phyloP scores from a whole-genome alignment of 495 filamentous ascomycete species.

The Aspergillus nanangensis region DNA sequence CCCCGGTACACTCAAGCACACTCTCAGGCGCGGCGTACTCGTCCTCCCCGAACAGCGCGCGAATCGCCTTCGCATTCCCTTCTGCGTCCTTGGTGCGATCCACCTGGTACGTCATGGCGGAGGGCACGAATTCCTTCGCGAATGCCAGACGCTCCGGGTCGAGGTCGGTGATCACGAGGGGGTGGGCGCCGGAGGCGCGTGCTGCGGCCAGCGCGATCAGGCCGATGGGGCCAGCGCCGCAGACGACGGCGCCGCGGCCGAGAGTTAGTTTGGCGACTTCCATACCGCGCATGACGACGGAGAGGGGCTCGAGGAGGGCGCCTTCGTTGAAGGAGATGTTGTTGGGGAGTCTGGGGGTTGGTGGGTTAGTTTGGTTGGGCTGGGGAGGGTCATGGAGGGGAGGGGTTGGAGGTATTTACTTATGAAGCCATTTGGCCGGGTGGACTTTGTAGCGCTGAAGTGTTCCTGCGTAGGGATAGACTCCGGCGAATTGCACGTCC shows the following conservation, averaged over 20 bases:
- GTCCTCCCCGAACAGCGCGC: conserved; percentile 38
- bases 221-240: conserved; percentile 75
- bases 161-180: conserved; percentile 60
- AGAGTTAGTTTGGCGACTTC: conserved; percentile 49
- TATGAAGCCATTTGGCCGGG: conserved; percentile 54
- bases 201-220: conserved; percentile 58
- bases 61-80: conserved; percentile 49
- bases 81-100: conserved; percentile 37
- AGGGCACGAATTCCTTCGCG: conserved; percentile 54
- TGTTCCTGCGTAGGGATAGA: conserved; percentile 54
- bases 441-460: conserved; percentile 59
- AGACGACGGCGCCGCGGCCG: conserved; percentile 57
- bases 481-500: conserved; percentile 62
- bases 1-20: conserved; percentile 61
- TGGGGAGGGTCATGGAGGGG: too few species aligned
- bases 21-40: conserved; percentile 52
- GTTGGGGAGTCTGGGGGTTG: conserved; percentile 44
- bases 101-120: conserved; percentile 49
- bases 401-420: too few species aligned
- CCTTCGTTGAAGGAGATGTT: conserved; percentile 59
- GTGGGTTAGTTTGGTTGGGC: too few species aligned
- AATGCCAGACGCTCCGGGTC: conserved; percentile 52
- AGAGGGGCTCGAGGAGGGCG: conserved; percentile 70
- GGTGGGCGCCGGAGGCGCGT: conserved; percentile 58
- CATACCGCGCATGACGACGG: conserved; percentile 69